Evolutionary conservation across 306 rosid species (phyloP), one percentile per base, ranked within the genome.

Genomic region (Vachellia pachyceras): DNA sequence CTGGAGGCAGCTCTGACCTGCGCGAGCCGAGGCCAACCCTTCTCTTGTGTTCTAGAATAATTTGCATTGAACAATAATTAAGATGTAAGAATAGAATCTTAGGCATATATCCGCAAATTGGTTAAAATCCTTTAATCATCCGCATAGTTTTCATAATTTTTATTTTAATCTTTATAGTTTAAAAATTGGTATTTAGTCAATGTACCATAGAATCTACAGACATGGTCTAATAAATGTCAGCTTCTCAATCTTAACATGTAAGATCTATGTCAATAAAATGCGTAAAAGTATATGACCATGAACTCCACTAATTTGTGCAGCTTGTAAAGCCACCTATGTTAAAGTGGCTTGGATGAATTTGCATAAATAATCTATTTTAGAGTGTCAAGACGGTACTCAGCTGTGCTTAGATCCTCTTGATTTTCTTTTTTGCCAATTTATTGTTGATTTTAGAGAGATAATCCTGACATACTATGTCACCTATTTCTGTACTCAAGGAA

Each of bases 11-110:
- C 49, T 80, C 86, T 6, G 84, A 80, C 70, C 73, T 69, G 72
- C 45, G 77, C 0, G 84, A 69, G 75, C 79, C 91, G 0, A 84
- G 42, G 54, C 84, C 81, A 22, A 85, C 52, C 88, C 91, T 88
- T 82, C 92, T 88, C 89, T 89, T 88, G 88, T 89, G 85, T 78
- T 92, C 97, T 94, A 82, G 44, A 70, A 75, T 9, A 36, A 71
- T 67, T 79, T 40, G 79, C 39, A 63, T 14, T 29, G 39, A 50
- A 67, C 49, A 41, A 76, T 17, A 17, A 66, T 85, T 67, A 82
- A 73, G 80, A 83, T 67, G 54, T 11, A 46, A 69, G 77, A 49
- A 49, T 3, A 49, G 8, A 15, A 49, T 49, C 54, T 47, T 47
- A 39, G 4, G 4, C 7, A 82, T 29, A 10, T 35, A 37, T 47